phyloP scores from a whole-genome alignment of 495 filamentous ascomycete species.

The Gamarada debralockiae region DNA sequence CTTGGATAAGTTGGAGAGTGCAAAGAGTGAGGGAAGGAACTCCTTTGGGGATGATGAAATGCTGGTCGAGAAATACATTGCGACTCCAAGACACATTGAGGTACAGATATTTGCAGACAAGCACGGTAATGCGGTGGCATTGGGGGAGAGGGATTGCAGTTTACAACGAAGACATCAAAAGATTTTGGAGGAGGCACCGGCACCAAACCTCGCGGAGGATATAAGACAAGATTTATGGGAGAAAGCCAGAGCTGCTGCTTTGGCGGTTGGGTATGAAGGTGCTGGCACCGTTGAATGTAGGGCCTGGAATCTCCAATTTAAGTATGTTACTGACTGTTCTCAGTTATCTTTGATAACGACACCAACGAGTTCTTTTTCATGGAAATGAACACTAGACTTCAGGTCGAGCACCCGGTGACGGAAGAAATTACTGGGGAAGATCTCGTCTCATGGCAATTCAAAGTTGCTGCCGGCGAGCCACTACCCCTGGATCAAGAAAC shows the following conservation, averaged over 20 bases:
- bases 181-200: conserved; percentile 94
- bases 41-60: conserved; percentile 97
- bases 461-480: conserved; percentile 80
- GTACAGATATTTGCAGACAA: conserved; percentile 97
- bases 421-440: conserved; percentile 97
- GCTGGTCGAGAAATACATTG: conserved; percentile 95
- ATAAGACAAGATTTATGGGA: conserved; percentile 88
- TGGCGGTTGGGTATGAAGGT: conserved; percentile 92
- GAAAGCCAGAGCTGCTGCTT: conserved; percentile 83
- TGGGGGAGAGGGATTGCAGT: conserved; percentile 85
- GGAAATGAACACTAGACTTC: conserved; percentile 98
- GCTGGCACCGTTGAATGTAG: conserved; percentile 89
- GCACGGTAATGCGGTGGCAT: conserved; percentile 76
- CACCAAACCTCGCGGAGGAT: conserved; percentile 74
- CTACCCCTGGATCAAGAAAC: conserved; percentile 85
- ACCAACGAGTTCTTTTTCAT: conserved; percentile 95
- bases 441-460: conserved; percentile 93
- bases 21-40: conserved; percentile 83
- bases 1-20: conserved; percentile 73
- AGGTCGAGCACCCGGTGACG: conserved; percentile 96
- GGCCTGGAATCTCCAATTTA: neutral
- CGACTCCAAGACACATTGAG: conserved; percentile 91
- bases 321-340: neutral
- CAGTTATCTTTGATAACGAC: conserved; percentile 87
- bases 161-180: conserved; percentile 92